phyloP scores from a whole-genome alignment of 108 stramenopile species.

The Nitzschia putrida region DNA sequence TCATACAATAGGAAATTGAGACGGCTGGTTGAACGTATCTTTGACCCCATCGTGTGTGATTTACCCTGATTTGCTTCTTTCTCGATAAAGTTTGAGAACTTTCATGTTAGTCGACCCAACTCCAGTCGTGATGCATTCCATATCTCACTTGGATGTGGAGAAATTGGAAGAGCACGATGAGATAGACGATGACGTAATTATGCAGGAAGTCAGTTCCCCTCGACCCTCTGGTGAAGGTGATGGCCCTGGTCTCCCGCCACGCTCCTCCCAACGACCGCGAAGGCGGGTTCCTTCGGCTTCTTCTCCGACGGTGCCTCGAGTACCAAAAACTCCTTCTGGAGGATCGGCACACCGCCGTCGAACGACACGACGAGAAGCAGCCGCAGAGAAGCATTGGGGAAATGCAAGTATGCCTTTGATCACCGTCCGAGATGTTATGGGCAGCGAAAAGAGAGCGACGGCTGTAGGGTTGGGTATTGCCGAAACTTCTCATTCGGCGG shows the following conservation, averaged over 20 bases:
- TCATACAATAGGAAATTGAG: no score
- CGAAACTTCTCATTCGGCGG: neutral
- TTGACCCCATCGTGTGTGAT: no score
- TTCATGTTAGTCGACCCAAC: no score
- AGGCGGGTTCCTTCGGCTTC: neutral
- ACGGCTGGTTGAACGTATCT: no score
- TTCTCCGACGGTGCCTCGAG: neutral
- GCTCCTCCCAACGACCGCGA: conserved; percentile 5
- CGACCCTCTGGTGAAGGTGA: neutral
- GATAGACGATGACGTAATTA: conserved; percentile 3
- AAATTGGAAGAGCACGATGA: neutral
- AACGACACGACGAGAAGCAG: conserved; percentile 8
- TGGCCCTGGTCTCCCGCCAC: neutral
- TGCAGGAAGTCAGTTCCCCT: neutral
- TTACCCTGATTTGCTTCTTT: no score
- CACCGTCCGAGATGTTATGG: conserved; percentile 24
- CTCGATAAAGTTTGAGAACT: no score
- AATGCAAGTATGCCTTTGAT: conserved; percentile 8
- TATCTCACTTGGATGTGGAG: no score
- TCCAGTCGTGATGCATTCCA: no score
- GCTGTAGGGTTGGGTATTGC: conserved; percentile 2
- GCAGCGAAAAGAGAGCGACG: conserved; percentile 17
- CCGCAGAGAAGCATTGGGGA: conserved; percentile 13
- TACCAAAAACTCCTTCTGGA: neutral
- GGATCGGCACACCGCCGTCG: conserved; percentile 7